Percentiles rank a stretch among this genome's conserved stretches.
Evolutionary conservation across 2,329 filamentous ascomycete genomes (phyloP).

Genomic region (Microsporum ferrugineum): DNA sequence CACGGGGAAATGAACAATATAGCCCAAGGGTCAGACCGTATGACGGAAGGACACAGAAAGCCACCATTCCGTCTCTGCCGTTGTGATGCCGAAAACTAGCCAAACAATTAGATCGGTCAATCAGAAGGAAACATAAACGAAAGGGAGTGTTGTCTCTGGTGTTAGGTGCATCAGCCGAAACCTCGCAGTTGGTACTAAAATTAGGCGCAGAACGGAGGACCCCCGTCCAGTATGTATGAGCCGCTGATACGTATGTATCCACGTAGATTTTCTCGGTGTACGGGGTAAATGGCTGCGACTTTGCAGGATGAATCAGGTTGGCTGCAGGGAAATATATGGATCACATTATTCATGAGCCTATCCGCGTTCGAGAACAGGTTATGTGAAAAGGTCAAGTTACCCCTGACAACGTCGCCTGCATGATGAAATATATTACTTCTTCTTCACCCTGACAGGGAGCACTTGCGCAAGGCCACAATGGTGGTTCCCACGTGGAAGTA

Average conservation of each 20-base stretch:
- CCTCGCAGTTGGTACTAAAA: neutral
- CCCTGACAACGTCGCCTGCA: neutral
- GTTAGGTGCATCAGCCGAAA: neutral
- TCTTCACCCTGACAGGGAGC: neutral
- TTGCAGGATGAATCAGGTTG: neutral
- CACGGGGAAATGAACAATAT: neutral
- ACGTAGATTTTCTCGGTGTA: neutral
- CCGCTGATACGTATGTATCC: neutral
- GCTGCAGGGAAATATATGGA: neutral
- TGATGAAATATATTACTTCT: slow-evolving; percentile 3
- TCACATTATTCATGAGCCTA: neutral
- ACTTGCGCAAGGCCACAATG: neutral
- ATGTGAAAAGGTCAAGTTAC: neutral
- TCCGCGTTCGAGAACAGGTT: neutral
- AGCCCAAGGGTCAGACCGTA: neutral
- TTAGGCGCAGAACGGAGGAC: neutral
- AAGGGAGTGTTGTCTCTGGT: neutral
- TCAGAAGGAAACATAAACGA: neutral
- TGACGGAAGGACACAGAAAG: neutral
- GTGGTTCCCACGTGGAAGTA: slow-evolving; percentile 2
- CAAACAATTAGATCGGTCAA: neutral
- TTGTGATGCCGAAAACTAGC: neutral
- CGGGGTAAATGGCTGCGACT: neutral
- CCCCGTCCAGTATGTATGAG: neutral
- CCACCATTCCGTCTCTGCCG: neutral